Conservation (phyloP, 108 stramenopile genomes). For the Stephanodiscus minutulus region DNA sequence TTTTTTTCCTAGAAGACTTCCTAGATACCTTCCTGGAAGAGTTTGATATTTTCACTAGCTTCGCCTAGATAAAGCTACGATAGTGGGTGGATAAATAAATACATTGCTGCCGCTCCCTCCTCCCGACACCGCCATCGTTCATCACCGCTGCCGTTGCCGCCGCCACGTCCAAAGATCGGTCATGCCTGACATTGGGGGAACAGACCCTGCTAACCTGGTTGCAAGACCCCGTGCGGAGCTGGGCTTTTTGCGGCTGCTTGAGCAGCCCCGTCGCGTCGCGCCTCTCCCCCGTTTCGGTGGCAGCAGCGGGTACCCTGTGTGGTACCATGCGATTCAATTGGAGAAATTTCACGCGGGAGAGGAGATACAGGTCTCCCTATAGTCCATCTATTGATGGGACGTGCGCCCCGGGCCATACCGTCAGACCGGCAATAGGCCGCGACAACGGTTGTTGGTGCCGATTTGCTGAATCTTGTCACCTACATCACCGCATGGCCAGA, state of each 20-base stretch:
- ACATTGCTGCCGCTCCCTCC: too few species aligned
- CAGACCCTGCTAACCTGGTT: too few species aligned
- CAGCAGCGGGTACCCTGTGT: constrained; percentile 8
- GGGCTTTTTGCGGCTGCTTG: background rate
- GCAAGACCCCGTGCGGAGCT: too few species aligned
- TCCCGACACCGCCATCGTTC: too few species aligned
- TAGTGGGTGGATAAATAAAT: too few species aligned
- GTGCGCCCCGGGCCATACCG: background rate
- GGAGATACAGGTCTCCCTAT: background rate
- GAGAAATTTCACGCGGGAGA: background rate
- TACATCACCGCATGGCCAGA: constrained; percentile 2
- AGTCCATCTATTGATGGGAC: constrained; percentile 9
- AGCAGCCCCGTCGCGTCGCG: background rate
- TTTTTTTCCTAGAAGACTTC: too few species aligned
- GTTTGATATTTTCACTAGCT: too few species aligned
- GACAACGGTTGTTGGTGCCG: background rate
- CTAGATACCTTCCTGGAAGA: too few species aligned
- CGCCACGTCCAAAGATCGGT: too few species aligned
- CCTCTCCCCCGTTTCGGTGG: constrained; percentile 9
- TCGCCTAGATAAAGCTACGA: too few species aligned
- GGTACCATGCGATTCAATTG: background rate
- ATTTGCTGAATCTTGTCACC: constrained; percentile 10
- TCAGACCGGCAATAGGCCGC: constrained; percentile 4
- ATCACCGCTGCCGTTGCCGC: too few species aligned
- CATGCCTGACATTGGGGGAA: too few species aligned